Conservation (phyloP, 129 eudicot genomes). For the Escallonia rubra region DNA sequence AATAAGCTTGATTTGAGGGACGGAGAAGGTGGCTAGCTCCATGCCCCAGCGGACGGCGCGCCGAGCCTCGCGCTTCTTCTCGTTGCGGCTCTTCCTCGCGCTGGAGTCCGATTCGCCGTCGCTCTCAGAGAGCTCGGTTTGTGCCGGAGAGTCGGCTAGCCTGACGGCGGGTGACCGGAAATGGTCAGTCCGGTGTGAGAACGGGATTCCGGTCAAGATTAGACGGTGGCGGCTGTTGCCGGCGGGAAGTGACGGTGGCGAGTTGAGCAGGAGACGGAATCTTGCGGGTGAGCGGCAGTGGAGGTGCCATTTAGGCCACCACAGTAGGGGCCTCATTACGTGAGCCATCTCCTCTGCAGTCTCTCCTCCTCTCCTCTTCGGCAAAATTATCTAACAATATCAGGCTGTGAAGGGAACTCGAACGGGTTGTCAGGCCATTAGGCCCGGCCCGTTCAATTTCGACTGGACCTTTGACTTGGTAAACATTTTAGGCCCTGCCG, state of each 20-base stretch:
- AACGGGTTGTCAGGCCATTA: too few relatives aligned
- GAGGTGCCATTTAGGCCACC: slow-evolving; percentile 36
- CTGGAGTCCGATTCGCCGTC: slow-evolving; percentile 31
- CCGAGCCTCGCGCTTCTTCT: slow-evolving; percentile 83
- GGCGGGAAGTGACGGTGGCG: slow-evolving; percentile 17
- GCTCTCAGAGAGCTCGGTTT: slow-evolving; percentile 26
- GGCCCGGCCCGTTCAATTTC: too few relatives aligned
- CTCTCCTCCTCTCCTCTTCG: neutral
- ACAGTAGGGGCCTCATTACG: slow-evolving; percentile 40
- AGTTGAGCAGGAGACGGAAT: slow-evolving; percentile 16
- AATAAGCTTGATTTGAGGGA: slow-evolving; percentile 71
- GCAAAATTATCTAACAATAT: too few relatives aligned
- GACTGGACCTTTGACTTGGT: too few relatives aligned
- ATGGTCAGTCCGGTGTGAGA: slow-evolving; percentile 23
- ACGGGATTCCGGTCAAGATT: slow-evolving; percentile 7
- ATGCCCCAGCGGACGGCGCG: slow-evolving; percentile 76
- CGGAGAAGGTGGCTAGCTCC: slow-evolving; percentile 68
- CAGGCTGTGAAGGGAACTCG: too few relatives aligned
- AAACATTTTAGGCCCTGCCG: too few relatives aligned
- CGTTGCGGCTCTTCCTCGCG: slow-evolving; percentile 59
- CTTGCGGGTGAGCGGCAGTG: slow-evolving; percentile 15
- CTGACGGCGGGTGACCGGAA: slow-evolving; percentile 49
- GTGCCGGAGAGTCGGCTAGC: slow-evolving; percentile 21
- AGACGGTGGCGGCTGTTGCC: neutral
- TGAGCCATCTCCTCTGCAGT: slow-evolving; percentile 38